Percentiles rank a stretch among this genome's conserved stretches.
These are phyloP conservation scores for Cylindrotheca closterium DNA, from an alignment of 108 stramenopile species.

Conservation along the genomic window DNA sequence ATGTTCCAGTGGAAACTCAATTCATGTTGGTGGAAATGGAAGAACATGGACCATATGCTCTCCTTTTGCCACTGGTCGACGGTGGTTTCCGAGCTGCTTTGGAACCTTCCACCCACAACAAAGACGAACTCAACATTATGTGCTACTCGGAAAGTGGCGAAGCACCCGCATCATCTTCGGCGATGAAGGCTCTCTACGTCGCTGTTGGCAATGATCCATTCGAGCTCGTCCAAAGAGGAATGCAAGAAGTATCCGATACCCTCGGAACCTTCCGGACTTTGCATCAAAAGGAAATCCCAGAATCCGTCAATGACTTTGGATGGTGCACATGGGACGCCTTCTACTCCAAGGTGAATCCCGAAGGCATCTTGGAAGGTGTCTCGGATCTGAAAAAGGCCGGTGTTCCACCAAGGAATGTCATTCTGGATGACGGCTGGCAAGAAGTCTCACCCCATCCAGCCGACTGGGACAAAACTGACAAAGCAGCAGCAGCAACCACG, in stretches of 20 bases:
- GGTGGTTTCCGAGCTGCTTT: conserved; percentile 34
- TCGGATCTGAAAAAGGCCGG: conserved; percentile 31
- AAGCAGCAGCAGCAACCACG: neutral
- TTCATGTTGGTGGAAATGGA: conserved; percentile 40
- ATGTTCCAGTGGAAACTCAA: conserved; percentile 47
- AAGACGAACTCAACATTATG: conserved; percentile 21
- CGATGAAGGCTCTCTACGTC: conserved; percentile 39
- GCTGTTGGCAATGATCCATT: conserved; percentile 37
- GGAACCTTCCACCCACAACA: conserved; percentile 10
- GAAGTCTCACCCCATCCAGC: conserved; percentile 29
- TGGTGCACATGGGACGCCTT: conserved; percentile 86
- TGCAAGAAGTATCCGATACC: conserved; percentile 32
- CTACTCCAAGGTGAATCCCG: conserved; percentile 51
- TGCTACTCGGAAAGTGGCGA: conserved; percentile 42
- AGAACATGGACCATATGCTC: conserved; percentile 21
- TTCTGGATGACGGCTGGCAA: conserved; percentile 58
- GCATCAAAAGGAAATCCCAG: conserved; percentile 32
- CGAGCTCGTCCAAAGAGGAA: conserved; percentile 26
- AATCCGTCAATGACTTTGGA: conserved; percentile 51
- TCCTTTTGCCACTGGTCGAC: conserved; percentile 46
- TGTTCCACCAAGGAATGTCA: conserved; percentile 30
- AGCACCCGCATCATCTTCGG: neutral
- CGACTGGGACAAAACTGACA: conserved; percentile 4
- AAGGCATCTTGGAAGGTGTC: conserved; percentile 34
- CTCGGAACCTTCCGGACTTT: conserved; percentile 26